These are phyloP conservation scores for Aspergillus jensenii DNA, from an alignment of 2,329 filamentous ascomycete species.

Conservation along the genomic window DNA sequence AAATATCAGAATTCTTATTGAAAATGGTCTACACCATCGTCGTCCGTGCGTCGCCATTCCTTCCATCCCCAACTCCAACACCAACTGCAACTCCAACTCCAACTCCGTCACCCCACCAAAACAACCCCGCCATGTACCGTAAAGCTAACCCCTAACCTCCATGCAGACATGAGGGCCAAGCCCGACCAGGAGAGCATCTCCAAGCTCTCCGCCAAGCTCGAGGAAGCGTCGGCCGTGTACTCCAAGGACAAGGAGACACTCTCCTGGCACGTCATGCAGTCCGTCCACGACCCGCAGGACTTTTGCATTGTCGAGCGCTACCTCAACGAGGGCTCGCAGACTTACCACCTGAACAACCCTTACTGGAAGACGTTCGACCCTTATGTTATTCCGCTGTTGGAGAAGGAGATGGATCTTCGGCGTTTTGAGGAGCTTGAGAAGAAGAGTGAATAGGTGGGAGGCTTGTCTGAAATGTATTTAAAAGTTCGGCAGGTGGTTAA, in stretches of 20 bases:
- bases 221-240: slow-evolving; percentile 73
- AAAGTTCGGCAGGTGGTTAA: too few relatives aligned
- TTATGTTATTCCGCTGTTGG: slow-evolving; percentile 68
- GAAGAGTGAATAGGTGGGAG: too few relatives aligned
- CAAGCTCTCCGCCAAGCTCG: slow-evolving; percentile 69
- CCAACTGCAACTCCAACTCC: not conserved
- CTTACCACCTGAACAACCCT: slow-evolving; percentile 66
- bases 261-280: slow-evolving; percentile 77
- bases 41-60: slow-evolving; percentile 7
- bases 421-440: slow-evolving; percentile 62
- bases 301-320: slow-evolving; percentile 78
- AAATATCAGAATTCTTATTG: not conserved
- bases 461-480: too few relatives aligned
- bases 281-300: slow-evolving; percentile 63
- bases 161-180: slow-evolving; percentile 14
- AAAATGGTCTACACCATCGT: slow-evolving; percentile 16
- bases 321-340: slow-evolving; percentile 59
- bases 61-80: too few relatives aligned
- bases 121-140: not conserved
- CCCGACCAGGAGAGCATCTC: slow-evolving; percentile 27
- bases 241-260: slow-evolving; percentile 69
- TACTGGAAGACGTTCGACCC: slow-evolving; percentile 77
- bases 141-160: not conserved
- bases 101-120: not conserved
- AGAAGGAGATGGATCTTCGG: slow-evolving; percentile 67